These are phyloP conservation scores for Fusarium sambucinum DNA, from an alignment of 2,329 filamentous ascomycete species.

Conservation along the genomic window DNA sequence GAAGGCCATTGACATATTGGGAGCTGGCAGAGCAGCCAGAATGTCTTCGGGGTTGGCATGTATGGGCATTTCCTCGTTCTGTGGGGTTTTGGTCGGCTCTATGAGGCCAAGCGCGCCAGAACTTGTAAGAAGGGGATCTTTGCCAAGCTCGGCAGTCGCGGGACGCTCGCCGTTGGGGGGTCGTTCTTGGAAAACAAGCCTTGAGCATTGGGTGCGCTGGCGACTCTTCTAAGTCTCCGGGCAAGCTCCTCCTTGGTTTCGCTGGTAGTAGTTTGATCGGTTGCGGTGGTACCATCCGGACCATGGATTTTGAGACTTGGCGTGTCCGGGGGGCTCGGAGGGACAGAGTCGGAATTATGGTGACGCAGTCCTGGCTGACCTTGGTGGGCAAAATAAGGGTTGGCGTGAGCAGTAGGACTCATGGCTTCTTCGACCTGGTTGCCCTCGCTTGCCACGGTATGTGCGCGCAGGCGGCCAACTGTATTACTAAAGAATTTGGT, in stretches of 20 bases:
- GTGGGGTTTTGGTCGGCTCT: conserved; percentile 46
- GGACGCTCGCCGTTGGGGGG: conserved; percentile 74
- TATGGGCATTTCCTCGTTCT: conserved; percentile 51
- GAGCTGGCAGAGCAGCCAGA: conserved; percentile 73
- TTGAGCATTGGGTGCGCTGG: conserved; percentile 96
- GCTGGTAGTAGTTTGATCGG: conserved; percentile 76
- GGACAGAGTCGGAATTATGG: conserved; percentile 93
- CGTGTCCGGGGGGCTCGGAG: conserved; percentile 91
- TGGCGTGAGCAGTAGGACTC: conserved; percentile 93
- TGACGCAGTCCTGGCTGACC: conserved; percentile 93
- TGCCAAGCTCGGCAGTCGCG: conserved; percentile 86
- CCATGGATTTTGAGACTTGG: conserved; percentile 81
- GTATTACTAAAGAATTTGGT: conserved; percentile 89
- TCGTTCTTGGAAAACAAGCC: conserved; percentile 78
- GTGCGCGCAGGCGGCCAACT: conserved; percentile 87
- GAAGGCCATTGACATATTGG: conserved; percentile 79
- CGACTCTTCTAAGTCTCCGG: conserved; percentile 90
- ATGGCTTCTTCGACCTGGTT: conserved; percentile 88
- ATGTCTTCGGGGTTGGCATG: conserved; percentile 61
- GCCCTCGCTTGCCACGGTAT: conserved; percentile 92
- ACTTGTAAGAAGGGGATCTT: conserved; percentile 76
- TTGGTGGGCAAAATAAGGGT: conserved; percentile 97
- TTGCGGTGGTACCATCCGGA: conserved; percentile 69
- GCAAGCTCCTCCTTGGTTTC: conserved; percentile 94
- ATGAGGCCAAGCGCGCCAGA: conserved; percentile 56